These are phyloP conservation scores for Naumovozyma baii DNA, from an alignment of 805 yeast genomes.

Conservation along the genomic window DNA sequence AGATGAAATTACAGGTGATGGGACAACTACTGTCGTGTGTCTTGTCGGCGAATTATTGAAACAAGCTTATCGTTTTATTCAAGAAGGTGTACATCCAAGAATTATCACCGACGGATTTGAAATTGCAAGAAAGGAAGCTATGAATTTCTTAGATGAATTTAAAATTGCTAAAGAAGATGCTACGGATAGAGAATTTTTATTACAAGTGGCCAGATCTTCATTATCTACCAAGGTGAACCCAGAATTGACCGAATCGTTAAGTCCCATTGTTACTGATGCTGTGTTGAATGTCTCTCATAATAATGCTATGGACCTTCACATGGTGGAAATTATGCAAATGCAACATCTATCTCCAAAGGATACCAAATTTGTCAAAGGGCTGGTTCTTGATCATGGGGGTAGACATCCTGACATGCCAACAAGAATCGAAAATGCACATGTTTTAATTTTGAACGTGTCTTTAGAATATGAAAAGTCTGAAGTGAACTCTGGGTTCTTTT, in stretches of 20 bases:
- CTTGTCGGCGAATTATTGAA: slow-evolving; percentile 89
- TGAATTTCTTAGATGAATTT: slow-evolving; percentile 59
- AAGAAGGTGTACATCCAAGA: slow-evolving; percentile 95
- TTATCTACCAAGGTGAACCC: slow-evolving; percentile 75
- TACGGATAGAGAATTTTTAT: slow-evolving; percentile 73
- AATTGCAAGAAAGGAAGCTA: slow-evolving; percentile 65
- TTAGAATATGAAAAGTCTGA: slow-evolving; percentile 96
- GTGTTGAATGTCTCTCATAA: slow-evolving; percentile 62
- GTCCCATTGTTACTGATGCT: slow-evolving; percentile 95
- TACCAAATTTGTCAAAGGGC: slow-evolving; percentile 74
- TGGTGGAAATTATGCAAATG: slow-evolving; percentile 98
- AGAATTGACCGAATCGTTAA: slow-evolving; percentile 67
- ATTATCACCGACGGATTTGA: slow-evolving; percentile 93
- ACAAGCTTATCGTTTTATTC: slow-evolving; percentile 85
- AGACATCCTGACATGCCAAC: slow-evolving; percentile 99
- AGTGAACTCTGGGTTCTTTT: slow-evolving; percentile 91
- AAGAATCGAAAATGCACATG: slow-evolving; percentile 68
- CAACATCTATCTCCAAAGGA: slow-evolving; percentile 83
- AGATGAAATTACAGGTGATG: slow-evolving; percentile 99
- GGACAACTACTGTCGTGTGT: slow-evolving; percentile 91
- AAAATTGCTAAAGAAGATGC: slow-evolving; percentile 39
- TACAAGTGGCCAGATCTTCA: slow-evolving; percentile 88
- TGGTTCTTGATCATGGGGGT: slow-evolving; percentile 96
- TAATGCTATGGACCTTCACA: slow-evolving; percentile 68
- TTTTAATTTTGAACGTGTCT: slow-evolving; percentile 84